phyloP scores from a whole-genome alignment of 164 flowering plant species.

The Echeveria elegans region DNA sequence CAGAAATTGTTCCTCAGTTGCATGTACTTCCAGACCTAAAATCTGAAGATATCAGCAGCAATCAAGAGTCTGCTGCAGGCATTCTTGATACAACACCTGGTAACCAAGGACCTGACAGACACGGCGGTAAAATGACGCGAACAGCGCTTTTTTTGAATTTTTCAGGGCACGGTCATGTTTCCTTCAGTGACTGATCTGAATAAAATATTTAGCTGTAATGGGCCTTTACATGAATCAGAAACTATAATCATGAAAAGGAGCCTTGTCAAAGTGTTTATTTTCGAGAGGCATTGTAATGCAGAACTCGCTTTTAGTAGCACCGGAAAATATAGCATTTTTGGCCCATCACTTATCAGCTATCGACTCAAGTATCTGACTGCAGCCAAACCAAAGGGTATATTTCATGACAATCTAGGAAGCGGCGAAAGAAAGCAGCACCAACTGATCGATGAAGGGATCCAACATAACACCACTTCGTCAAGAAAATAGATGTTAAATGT shows the following conservation, averaged over 20 bases:
- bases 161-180: conserved; percentile 43
- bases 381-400: conserved; percentile 21
- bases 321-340: conserved; percentile 69
- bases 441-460: neutral
- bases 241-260: conserved; percentile 53
- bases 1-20: conserved; percentile 10
- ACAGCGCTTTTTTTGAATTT: conserved; percentile 63
- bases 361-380: conserved; percentile 40
- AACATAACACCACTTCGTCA: neutral
- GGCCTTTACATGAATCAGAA: conserved; percentile 50
- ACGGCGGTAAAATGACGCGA: conserved; percentile 26
- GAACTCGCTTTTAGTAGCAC: conserved; percentile 88
- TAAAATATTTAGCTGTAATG: conserved; percentile 54
- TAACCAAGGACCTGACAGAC: conserved; percentile 9
- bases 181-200: conserved; percentile 52
- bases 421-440: conserved; percentile 16
- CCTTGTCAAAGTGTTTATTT: conserved; percentile 69
- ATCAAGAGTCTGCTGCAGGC: conserved; percentile 18
- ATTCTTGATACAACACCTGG: conserved; percentile 8
- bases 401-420: conserved; percentile 20
- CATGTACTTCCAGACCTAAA: conserved; percentile 14
- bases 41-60: conserved; percentile 17
- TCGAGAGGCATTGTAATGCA: conserved; percentile 56
- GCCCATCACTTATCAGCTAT: conserved; percentile 74
- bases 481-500: neutral